A percentile compares a stretch with the other conserved stretches of the same genome.
Conservation (phyloP, 495 filamentous ascomycete species). For the Trichoderma parareesei region DNA sequence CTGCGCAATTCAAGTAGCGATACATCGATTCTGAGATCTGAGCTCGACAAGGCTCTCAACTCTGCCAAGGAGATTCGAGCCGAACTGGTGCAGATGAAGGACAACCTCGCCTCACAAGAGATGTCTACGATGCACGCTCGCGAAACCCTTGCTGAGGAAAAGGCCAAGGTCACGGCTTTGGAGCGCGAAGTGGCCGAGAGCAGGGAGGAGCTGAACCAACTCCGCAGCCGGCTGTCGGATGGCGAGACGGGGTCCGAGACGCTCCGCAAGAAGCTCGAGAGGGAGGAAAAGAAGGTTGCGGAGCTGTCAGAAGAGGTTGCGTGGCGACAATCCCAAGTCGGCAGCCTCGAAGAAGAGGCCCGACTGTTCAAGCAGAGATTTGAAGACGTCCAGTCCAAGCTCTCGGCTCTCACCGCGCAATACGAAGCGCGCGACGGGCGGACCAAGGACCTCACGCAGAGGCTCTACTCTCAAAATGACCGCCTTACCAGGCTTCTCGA, state of each 20-base stretch:
- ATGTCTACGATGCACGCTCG: conserved; percentile 30
- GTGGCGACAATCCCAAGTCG: conserved; percentile 55
- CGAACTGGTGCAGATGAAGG: conserved; percentile 35
- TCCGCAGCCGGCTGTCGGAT: conserved; percentile 62
- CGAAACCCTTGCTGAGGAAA: conserved; percentile 48
- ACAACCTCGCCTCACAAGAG: conserved; percentile 42
- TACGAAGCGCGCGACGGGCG: conserved; percentile 56
- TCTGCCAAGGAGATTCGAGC: conserved; percentile 27
- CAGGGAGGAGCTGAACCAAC: conserved; percentile 51
- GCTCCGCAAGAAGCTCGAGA: conserved; percentile 58
- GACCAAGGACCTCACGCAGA: conserved; percentile 73
- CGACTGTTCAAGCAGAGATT: conserved; percentile 50
- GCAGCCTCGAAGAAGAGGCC: conserved; percentile 59
- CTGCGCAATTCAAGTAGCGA: conserved; percentile 37
- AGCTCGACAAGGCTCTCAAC: conserved; percentile 34
- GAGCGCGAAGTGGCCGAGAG: conserved; percentile 59
- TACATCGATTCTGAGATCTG: conserved; percentile 33
- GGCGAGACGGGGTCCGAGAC: conserved; percentile 75
- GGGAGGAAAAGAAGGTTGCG: conserved; percentile 57
- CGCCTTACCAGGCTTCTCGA: conserved; percentile 72
- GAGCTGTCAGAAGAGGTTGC: conserved; percentile 56
- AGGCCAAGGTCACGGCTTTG: conserved; percentile 48
- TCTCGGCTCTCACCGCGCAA: conserved; percentile 40
- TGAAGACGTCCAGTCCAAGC: conserved; percentile 39
- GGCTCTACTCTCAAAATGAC: conserved; percentile 69